Percentiles rank a stretch among this genome's conserved stretches.
Conservation (phyloP, 441 rosid genomes). For the Kokia cookei region DNA sequence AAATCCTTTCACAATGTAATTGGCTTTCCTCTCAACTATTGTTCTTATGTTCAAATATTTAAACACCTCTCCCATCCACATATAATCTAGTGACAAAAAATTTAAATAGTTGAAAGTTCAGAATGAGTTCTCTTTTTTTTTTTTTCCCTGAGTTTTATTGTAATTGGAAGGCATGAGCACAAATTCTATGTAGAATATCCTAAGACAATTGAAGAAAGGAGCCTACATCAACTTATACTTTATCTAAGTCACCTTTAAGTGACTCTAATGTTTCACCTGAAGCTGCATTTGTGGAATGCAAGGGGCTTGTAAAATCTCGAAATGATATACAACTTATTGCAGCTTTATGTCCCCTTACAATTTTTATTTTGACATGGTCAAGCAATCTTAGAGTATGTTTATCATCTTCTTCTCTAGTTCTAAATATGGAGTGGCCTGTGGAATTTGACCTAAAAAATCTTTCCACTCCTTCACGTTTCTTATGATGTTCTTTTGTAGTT, state of each 20-base stretch:
- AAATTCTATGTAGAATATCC: background rate
- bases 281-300: constrained; percentile 9
- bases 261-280: constrained; percentile 33
- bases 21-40: no score
- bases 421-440: constrained; percentile 65
- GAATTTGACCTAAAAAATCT: constrained; percentile 57
- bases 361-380: constrained; percentile 43
- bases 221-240: background rate
- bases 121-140: no score
- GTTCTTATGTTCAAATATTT: no score
- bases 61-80: no score
- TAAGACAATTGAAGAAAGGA: background rate
- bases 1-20: no score
- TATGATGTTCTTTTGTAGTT: background rate
- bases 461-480: constrained; percentile 2
- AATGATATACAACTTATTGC: constrained; percentile 61
- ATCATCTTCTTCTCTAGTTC: constrained; percentile 35
- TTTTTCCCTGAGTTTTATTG: no score
- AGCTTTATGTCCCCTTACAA: constrained; percentile 38
- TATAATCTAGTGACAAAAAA: no score
- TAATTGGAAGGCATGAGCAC: no score
- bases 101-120: no score
- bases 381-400: constrained; percentile 50
- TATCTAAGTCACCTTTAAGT: constrained; percentile 9
- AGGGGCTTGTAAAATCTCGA: constrained; percentile 40